Base-by-base conservation (phyloP, 2,329 filamentous ascomycete species). In the Chaetomiaceae sp. region DNA sequence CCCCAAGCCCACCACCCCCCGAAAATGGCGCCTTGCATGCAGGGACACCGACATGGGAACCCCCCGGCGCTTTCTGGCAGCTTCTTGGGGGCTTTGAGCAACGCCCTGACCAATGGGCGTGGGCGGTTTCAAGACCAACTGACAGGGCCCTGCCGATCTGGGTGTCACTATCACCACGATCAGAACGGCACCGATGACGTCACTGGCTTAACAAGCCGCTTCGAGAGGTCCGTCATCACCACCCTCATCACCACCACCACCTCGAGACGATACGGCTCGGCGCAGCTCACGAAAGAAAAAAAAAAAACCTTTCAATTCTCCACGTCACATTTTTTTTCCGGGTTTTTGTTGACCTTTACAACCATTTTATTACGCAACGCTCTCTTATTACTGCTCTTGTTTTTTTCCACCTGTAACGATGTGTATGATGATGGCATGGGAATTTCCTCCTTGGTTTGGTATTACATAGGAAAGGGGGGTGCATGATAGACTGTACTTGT, bases 121-220 rank as follows among this genome's bases (percentile, higher is more conserved):
- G 25, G 6, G 25, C 25, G n/a, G n/a, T n/a, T n/a, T n/a, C 25
- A 27, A 27, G 25, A n/a, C n/a, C 25, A 38, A 4, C 31, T 13
- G 39, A 27, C 23, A 33, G 35, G 48, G 45, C 48, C 48, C 48
- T 50, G 48, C 42, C 27, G 42, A 45, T 45, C 48, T 27, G 19
- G 16, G 21, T 16, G 21, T 9, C 23, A n/a, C 34, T 19, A 4
- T 16, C 2, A 37, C 7, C 34, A 19, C 8, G 6, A 8, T 19
- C 7, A 43, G 14, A 21, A 14, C 14, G 8, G 23, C 23, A 2
- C 19, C 13, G 8, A 41, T 48, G 44, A 48, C 37, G 44, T 48
- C 44, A 48, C 23, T 14, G 5, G 25, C 25, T 6, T 10, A 27
- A 6, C 25, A 10, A 27, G 25, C 10, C 25, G 6, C 6, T 27